Conservation (phyloP, 192 early-diverging fungal genomes). For the Lobosporangium transversale region DNA sequence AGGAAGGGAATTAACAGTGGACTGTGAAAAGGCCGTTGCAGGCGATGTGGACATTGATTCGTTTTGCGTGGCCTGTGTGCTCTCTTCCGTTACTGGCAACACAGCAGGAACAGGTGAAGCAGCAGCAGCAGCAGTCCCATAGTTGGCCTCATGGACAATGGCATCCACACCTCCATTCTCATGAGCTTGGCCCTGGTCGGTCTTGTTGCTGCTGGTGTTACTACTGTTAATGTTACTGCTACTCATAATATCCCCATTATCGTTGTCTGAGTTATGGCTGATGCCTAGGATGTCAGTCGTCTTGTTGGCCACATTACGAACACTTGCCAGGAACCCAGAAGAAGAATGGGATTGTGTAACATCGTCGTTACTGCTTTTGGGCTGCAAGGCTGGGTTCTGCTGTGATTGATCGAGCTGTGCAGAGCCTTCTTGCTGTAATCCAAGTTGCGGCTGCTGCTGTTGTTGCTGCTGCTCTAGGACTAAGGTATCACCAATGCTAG, state of each 20-base stretch:
- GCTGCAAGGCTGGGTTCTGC: not conserved
- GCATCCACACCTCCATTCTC: not conserved
- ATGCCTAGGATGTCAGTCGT: slow-evolving; percentile 25
- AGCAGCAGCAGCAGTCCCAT: not conserved
- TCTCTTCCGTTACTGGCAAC: not conserved
- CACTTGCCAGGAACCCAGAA: not conserved
- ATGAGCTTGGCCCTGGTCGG: not conserved
- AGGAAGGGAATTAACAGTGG: not conserved
- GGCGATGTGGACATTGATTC: not conserved
- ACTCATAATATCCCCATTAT: too few species aligned
- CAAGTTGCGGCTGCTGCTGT: not conserved
- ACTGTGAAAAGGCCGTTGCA: not conserved
- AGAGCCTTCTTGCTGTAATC: not conserved
- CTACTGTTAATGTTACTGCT: slow-evolving; percentile 1
- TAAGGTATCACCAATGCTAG: too few species aligned
- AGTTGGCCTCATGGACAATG: not conserved
- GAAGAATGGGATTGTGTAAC: not conserved
- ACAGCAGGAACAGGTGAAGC: not conserved
- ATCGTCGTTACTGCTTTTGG: not conserved
- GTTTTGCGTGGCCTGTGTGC: not conserved
- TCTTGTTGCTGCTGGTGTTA: not conserved
- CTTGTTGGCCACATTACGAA: slow-evolving; percentile 10
- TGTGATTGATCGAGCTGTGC: too few species aligned
- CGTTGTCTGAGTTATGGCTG: not conserved
- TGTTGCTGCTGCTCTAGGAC: too few species aligned